Conservation (phyloP, 1,284 basidiomycete species). For the Trametes hirsuta region DNA sequence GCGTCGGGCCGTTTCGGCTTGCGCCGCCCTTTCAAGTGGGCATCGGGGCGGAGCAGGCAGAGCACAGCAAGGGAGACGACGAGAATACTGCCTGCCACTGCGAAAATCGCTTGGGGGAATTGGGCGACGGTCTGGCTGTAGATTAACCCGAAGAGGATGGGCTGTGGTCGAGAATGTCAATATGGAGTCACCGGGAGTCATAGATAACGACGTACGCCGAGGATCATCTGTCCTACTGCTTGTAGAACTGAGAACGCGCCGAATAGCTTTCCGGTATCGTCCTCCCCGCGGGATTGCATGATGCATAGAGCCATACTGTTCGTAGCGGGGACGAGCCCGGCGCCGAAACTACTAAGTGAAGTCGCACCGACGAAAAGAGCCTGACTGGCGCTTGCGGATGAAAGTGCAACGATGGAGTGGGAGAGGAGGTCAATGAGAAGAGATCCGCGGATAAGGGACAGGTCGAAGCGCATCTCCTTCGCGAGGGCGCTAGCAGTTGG, state of each 20-base stretch:
- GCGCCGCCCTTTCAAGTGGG: conserved; percentile 22
- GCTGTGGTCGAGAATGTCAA: conserved; percentile 40
- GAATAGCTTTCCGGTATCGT: conserved; percentile 57
- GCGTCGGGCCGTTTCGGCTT: conserved; percentile 9
- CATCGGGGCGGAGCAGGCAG: conserved; percentile 52
- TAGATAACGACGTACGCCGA: conserved; percentile 53
- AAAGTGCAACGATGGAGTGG: conserved; percentile 57
- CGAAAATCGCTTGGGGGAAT: conserved; percentile 71
- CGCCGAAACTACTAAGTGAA: conserved; percentile 59
- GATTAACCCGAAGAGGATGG: conserved; percentile 69
- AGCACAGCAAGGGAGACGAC: conserved; percentile 51
- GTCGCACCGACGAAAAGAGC: conserved; percentile 58
- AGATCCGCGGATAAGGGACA: conserved; percentile 60
- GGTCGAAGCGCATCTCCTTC: conserved; percentile 71
- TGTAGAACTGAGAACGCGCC: conserved; percentile 71
- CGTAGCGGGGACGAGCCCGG: conserved; percentile 64
- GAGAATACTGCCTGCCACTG: conserved; percentile 53
- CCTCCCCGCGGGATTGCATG: conserved; percentile 51
- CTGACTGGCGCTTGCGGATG: conserved; percentile 41
- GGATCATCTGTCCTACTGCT: conserved; percentile 65
- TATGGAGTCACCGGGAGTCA: not conserved
- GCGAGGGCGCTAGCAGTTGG: conserved; percentile 54
- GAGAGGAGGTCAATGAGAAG: conserved; percentile 69
- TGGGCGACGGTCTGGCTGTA: conserved; percentile 67
- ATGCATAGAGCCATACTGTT: conserved; percentile 75